These are phyloP conservation scores for Lentinus polychrous DNA, from an alignment of 1,284 basidiomycete genomes.

Conservation along the genomic window DNA sequence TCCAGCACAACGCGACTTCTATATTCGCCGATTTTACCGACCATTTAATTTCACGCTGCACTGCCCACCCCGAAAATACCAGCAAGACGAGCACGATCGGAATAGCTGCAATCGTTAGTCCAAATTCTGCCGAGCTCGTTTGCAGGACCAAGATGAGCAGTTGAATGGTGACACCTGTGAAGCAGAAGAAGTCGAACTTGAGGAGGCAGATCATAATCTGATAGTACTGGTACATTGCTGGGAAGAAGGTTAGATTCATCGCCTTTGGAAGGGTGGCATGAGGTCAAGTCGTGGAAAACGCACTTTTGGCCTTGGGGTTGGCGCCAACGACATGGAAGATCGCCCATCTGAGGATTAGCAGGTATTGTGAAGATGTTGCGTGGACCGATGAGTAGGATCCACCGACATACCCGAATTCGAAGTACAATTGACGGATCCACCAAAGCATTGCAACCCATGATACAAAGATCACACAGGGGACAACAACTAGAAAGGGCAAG, in stretches of 20 bases:
- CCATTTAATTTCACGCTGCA: constrained; percentile 76
- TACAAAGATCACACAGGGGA: constrained; percentile 31
- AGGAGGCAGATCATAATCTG: constrained; percentile 80
- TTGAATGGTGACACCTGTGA: constrained; percentile 73
- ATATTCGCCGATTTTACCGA: constrained; percentile 22
- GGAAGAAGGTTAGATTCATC: neutral
- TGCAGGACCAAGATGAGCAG: constrained; percentile 48
- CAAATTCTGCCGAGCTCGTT: constrained; percentile 64
- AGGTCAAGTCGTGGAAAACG: constrained; percentile 18
- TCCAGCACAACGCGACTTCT: neutral
- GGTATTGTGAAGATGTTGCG: neutral
- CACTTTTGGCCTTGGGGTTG: constrained; percentile 74
- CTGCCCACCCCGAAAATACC: constrained; percentile 58
- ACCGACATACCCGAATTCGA: constrained; percentile 39
- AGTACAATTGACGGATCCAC: constrained; percentile 34
- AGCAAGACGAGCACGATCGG: constrained; percentile 70
- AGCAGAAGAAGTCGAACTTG: constrained; percentile 85
- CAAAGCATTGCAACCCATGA: constrained; percentile 32
- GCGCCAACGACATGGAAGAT: constrained; percentile 83
- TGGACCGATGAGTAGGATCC: neutral
- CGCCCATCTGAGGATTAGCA: constrained; percentile 52
- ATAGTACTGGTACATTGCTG: constrained; percentile 81
- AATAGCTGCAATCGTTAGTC: constrained; percentile 73
- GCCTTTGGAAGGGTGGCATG: neutral
- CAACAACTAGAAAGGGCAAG: constrained; percentile 34